Base-by-base conservation (phyloP, 495 filamentous ascomycete genomes). In the Penicillium lividum region DNA sequence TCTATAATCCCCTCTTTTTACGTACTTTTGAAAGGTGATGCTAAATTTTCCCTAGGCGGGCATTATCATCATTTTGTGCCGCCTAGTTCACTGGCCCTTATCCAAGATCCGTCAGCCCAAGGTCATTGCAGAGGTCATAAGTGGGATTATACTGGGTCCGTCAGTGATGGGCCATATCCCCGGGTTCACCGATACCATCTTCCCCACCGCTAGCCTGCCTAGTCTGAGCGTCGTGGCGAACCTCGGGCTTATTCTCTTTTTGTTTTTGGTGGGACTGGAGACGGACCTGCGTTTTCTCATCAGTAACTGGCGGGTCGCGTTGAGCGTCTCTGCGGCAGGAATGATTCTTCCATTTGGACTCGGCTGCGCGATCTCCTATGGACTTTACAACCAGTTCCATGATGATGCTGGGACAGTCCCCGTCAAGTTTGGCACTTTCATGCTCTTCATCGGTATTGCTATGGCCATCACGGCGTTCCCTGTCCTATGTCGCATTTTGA, bases 401-500 rank as follows among this genome's bases (percentile, higher is more conserved):
- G 63, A 82, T 58, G 90, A 94, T 29, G 62, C 77, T 0, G 83
- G 77, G 15, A 83, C 80, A 0, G 80, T 83, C 5, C 78, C 78
- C 1, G 89, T 97, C 46, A 72, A 71, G 34, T 96, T 97, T 65
- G 90, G 89, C 8, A 84, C 90, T 15, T 98, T 89, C 67, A 84
- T 92, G 67, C 84, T 98, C 29, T 98, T 98, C 70, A 89, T 98
- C 62, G 94, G 92, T 67, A 91, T 96, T 43, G 94, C 94, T 3
- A 87, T 98, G 77, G 87, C 91, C 9, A 98, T 98, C 68, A 98
- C 94, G 5, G 94, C 93, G 31, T 98, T 98, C 66, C 93, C 93
- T 0, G 93, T 98, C 1, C 83, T 97, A 25, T 97, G 93, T 67
- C 90, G 94, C 59, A 98, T 98, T 58, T 76, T 98, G 57, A 92